These are phyloP conservation scores for Amniculicola lignicola DNA, from an alignment of 495 filamentous ascomycete genomes.

Conservation along the genomic window DNA sequence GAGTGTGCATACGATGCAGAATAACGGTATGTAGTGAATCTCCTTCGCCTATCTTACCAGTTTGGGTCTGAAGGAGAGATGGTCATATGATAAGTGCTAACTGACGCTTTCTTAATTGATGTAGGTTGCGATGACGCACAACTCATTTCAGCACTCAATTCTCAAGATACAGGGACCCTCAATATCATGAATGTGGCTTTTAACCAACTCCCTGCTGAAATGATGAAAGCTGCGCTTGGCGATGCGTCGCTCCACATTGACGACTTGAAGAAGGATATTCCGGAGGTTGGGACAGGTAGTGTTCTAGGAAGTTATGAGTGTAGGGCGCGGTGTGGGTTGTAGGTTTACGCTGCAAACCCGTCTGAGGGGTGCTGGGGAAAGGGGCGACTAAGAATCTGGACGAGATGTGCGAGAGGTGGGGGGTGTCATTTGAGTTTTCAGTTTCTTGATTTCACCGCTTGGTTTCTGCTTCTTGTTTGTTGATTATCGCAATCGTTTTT, in stretches of 20 bases:
- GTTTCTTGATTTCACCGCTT: too few relatives aligned
- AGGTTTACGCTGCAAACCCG: too few relatives aligned
- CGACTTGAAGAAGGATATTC: slow-evolving; percentile 21
- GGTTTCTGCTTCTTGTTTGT: too few relatives aligned
- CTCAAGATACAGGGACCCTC: slow-evolving; percentile 40
- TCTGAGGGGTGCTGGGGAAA: too few relatives aligned
- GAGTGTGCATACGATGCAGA: slow-evolving; percentile 51
- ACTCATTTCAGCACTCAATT: slow-evolving; percentile 40
- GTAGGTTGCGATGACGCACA: slow-evolving; percentile 43
- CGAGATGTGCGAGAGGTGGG: too few relatives aligned
- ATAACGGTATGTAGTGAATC: slow-evolving; percentile 39
- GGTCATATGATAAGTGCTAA: background rate
- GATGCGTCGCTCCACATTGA: slow-evolving; percentile 18
- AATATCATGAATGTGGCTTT: slow-evolving; percentile 41
- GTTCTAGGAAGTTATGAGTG: slow-evolving; percentile 39
- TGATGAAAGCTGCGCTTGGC: slow-evolving; percentile 40
- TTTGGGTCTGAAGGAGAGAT: background rate
- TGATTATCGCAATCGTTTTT: too few relatives aligned
- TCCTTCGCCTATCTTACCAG: background rate
- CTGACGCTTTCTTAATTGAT: too few relatives aligned
- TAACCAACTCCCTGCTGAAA: slow-evolving; percentile 34
- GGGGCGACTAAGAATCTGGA: too few relatives aligned
- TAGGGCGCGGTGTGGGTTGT: slow-evolving; percentile 8
- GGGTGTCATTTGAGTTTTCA: too few relatives aligned
- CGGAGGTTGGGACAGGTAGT: slow-evolving; percentile 38